phyloP scores from a whole-genome alignment of 1,139 yeast genomes.

The Diutina scorzettiae region DNA sequence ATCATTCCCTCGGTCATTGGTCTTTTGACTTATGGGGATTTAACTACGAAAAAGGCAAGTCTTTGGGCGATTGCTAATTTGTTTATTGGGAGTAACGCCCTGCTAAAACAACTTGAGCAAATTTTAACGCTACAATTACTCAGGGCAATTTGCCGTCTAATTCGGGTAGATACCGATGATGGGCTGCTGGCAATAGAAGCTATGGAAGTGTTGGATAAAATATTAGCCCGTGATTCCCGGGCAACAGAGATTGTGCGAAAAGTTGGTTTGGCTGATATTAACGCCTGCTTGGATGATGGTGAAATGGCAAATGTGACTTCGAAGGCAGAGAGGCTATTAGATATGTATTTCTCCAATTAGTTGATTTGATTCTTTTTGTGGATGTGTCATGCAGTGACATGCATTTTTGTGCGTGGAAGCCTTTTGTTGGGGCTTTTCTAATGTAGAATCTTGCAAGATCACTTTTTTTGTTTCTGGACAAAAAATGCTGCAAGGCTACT shows the following conservation, averaged over 20 bases:
- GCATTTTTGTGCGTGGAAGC: no score
- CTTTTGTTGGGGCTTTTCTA: no score
- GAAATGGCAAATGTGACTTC: not conserved
- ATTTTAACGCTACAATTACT: not conserved
- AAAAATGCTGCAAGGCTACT: no score
- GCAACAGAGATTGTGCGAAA: not conserved
- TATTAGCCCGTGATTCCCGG: not conserved
- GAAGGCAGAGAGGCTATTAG: not conserved
- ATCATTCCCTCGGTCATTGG: conserved; percentile 68
- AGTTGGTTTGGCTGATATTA: not conserved
- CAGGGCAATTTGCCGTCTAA: not conserved
- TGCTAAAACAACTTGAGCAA: not conserved
- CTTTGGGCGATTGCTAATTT: conserved; percentile 99
- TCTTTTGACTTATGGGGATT: conserved; percentile 72
- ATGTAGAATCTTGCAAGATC: no score
- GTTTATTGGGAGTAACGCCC: conserved; percentile 68
- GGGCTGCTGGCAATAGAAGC: not conserved
- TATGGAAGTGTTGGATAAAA: not conserved
- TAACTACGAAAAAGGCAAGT: conserved; percentile 94
- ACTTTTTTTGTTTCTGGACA: no score
- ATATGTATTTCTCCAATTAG: no score
- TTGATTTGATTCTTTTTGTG: no score
- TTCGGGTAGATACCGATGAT: not conserved
- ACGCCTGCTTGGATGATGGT: not conserved
- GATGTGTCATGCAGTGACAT: no score